Conservation (phyloP, 495 filamentous ascomycete species). For the Neurospora sp. region DNA sequence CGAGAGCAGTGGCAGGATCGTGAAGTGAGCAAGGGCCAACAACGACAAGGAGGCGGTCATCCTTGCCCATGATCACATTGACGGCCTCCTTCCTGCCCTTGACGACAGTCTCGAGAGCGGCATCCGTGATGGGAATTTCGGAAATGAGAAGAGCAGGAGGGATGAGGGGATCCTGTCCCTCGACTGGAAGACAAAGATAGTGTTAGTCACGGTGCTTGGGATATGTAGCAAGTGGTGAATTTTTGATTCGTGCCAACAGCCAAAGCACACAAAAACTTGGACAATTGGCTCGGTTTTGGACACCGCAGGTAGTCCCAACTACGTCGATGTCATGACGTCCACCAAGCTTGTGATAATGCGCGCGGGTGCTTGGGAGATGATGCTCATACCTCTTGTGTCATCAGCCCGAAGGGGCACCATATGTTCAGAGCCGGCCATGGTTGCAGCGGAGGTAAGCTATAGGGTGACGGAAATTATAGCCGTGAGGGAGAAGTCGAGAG, state of each 20-base stretch:
- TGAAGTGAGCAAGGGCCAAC: conserved; percentile 96
- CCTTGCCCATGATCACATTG: conserved; percentile 64
- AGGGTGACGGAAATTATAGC: background rate
- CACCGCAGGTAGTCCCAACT: background rate
- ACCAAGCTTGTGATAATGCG: background rate
- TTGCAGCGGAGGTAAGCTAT: background rate
- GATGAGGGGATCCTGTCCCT: conserved; percentile 92
- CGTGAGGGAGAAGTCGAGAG: background rate
- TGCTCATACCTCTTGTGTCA: conserved; percentile 35
- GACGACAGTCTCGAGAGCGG: conserved; percentile 57
- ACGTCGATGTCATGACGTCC: background rate
- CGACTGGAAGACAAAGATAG: conserved; percentile 43
- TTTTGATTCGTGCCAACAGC: background rate
- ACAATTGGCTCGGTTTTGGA: background rate
- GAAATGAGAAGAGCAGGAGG: conserved; percentile 77
- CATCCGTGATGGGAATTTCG: conserved; percentile 72
- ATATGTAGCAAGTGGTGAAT: background rate
- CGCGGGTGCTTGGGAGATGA: background rate
- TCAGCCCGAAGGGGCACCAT: conserved; percentile 37
- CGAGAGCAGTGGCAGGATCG: conserved; percentile 77
- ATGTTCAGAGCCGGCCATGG: conserved; percentile 33
- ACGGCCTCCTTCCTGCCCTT: conserved; percentile 74
- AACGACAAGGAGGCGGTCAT: conserved; percentile 86
- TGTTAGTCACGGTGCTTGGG: conserved; percentile 13
- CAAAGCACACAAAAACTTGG: background rate